Conservation (phyloP, 805 yeast species). For the Grigorovia jiainica region DNA sequence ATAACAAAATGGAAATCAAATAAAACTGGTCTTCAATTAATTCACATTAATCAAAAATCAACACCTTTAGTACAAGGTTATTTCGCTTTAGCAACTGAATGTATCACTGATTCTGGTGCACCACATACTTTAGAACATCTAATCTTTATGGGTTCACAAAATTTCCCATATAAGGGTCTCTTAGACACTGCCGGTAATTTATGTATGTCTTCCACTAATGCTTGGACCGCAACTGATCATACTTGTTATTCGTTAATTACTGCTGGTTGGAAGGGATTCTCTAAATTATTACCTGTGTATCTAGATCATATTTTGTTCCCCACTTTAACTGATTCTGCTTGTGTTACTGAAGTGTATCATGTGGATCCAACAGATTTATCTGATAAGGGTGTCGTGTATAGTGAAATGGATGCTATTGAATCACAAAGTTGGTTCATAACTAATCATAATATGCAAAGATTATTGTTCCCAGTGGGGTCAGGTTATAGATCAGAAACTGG, state of each 20-base stretch:
- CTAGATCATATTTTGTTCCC: constrained; percentile 82
- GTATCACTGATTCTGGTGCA: constrained; percentile 74
- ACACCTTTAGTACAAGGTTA: constrained; percentile 90
- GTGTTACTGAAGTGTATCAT: constrained; percentile 90
- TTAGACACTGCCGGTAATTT: constrained; percentile 79
- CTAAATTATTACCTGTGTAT: constrained; percentile 73
- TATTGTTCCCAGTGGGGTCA: constrained; percentile 45
- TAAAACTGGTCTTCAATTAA: constrained; percentile 75
- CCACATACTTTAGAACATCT: constrained; percentile 96
- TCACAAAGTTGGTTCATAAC: constrained; percentile 63
- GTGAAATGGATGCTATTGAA: constrained; percentile 94
- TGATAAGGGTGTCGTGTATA: constrained; percentile 93
- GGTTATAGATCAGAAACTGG: constrained; percentile 95
- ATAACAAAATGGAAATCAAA: constrained; percentile 69
- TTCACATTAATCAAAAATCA: constrained; percentile 58
- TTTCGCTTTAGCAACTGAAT: constrained; percentile 93
- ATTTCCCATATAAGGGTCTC: constrained; percentile 85
- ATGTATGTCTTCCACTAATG: constrained; percentile 80
- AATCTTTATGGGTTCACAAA: constrained; percentile 86
- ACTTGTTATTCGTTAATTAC: constrained; percentile 86
- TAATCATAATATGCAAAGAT: constrained; percentile 49
- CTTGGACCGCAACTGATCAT: constrained; percentile 95
- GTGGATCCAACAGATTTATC: constrained; percentile 73
- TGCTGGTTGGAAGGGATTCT: constrained; percentile 96
- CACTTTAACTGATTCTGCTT: constrained; percentile 80